Conservation (phyloP, 2,329 filamentous ascomycete genomes). For the Pleomassaria siparia region DNA sequence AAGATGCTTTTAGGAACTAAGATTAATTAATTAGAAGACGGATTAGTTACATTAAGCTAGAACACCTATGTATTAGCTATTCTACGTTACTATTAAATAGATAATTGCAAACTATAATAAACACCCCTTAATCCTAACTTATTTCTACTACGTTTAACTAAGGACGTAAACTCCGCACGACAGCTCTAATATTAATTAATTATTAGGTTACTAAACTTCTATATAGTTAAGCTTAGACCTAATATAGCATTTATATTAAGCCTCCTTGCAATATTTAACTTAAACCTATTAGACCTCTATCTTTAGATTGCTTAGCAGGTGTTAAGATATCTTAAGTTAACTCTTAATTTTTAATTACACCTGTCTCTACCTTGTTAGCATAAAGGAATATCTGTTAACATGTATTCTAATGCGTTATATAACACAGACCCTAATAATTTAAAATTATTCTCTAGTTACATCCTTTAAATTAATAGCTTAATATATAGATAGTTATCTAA, state of each 20-base stretch:
- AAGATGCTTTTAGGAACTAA: not conserved
- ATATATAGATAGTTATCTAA: not conserved
- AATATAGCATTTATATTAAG: not conserved
- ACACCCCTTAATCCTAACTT: not conserved
- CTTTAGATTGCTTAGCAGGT: not conserved
- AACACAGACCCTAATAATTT: not conserved
- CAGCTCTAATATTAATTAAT: not conserved
- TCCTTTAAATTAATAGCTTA: not conserved
- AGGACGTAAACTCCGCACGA: not conserved
- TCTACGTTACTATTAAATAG: not conserved
- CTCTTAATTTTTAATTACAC: not conserved
- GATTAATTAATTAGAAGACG: not conserved
- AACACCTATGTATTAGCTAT: not conserved
- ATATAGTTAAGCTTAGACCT: not conserved
- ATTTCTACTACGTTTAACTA: not conserved
- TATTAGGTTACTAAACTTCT: not conserved
- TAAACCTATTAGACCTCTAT: not conserved
- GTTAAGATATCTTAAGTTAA: not conserved
- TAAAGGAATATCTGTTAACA: not conserved
- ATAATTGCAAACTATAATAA: not conserved
- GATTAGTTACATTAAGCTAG: not conserved
- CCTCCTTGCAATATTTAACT: not conserved
- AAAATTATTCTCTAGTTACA: not conserved
- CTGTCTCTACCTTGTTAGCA: not conserved
- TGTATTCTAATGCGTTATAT: not conserved